phyloP scores from a whole-genome alignment of 768 basidiomycete genomes.

The Dentipellis sp. region DNA sequence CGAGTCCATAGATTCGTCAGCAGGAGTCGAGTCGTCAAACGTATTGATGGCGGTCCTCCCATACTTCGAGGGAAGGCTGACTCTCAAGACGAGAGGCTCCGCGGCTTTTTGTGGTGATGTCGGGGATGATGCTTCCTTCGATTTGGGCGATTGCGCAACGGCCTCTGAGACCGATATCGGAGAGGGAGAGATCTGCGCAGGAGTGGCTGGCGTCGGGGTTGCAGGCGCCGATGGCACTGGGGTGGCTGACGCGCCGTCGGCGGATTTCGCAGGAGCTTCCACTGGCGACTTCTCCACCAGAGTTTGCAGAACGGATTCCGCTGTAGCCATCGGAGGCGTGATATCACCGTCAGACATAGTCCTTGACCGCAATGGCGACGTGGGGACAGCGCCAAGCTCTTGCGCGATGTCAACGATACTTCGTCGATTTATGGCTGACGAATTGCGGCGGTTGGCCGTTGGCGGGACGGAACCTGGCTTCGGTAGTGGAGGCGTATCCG shows the following conservation, averaged over 20 bases:
- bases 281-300: neutral
- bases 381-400: neutral
- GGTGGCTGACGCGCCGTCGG: neutral
- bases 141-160: too few species aligned
- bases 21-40: neutral
- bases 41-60: too few species aligned
- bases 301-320: neutral
- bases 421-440: neutral
- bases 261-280: neutral
- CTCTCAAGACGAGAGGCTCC: too few species aligned
- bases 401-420: neutral
- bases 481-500: too few species aligned
- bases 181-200: too few species aligned
- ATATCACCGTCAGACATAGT: neutral
- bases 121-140: too few species aligned
- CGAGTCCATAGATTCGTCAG: neutral
- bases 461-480: too few species aligned
- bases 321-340: neutral
- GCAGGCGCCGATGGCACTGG: neutral
- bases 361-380: neutral
- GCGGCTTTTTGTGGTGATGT: too few species aligned
- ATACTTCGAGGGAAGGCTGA: too few species aligned
- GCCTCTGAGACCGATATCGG: too few species aligned
- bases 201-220: too few species aligned
- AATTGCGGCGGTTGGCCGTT: neutral